These are phyloP conservation scores for Sordariomycetes sp. DNA, from an alignment of 2,329 filamentous ascomycete species.

Conservation along the genomic window DNA sequence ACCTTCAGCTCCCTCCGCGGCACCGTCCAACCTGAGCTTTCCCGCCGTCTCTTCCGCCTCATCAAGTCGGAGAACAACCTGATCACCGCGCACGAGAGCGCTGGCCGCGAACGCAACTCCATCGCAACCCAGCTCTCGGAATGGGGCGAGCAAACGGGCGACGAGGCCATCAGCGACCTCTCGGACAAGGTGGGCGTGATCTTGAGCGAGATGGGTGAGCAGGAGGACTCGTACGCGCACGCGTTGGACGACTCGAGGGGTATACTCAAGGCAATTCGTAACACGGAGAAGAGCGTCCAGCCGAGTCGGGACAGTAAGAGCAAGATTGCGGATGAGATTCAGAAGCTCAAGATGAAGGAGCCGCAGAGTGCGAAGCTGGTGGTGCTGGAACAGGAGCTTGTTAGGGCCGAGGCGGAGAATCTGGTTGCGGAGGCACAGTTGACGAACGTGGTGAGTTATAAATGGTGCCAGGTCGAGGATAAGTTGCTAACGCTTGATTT, in stretches of 20 bases:
- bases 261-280: constrained; percentile 83
- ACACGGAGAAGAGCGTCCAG: constrained; percentile 92
- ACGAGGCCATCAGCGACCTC: constrained; percentile 80
- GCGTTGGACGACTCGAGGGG: constrained; percentile 76
- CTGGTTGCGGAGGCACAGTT: constrained; percentile 94
- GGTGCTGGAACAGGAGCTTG: constrained; percentile 89
- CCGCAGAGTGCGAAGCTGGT: constrained; percentile 73
- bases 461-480: neutral
- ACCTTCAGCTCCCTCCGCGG: constrained; percentile 81
- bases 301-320: constrained; percentile 79
- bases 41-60: constrained; percentile 78
- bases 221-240: constrained; percentile 83
- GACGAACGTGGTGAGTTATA: constrained; percentile 73
- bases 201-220: constrained; percentile 84
- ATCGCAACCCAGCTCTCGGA: constrained; percentile 90
- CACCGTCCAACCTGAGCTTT: constrained; percentile 76
- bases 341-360: constrained; percentile 85
- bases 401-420: constrained; percentile 90
- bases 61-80: constrained; percentile 94
- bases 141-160: constrained; percentile 88
- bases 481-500: neutral
- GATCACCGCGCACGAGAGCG: constrained; percentile 74
- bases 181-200: constrained; percentile 94
- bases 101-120: constrained; percentile 72
- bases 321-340: constrained; percentile 89